These are phyloP conservation scores for Pyricularia grisea DNA, from an alignment of 2,329 filamentous ascomycete species.

Conservation along the genomic window DNA sequence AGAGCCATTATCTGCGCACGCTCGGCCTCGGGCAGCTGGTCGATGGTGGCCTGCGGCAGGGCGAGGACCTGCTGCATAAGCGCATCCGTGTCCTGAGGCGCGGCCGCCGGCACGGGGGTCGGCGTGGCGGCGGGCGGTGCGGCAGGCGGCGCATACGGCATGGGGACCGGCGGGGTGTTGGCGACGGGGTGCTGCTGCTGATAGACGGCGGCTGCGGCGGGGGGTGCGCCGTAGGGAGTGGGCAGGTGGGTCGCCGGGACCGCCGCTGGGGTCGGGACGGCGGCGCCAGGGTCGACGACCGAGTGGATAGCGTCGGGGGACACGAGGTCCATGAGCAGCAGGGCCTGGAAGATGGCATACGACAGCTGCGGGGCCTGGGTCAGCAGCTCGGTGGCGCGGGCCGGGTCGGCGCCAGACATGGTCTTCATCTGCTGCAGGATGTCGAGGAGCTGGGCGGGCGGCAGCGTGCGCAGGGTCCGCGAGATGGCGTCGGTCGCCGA, in stretches of 20 bases:
- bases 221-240: slow-evolving; percentile 4
- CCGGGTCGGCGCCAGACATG: slow-evolving; percentile 71
- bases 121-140: slow-evolving; percentile 20
- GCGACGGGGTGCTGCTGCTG: slow-evolving; percentile 16
- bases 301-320: slow-evolving; percentile 74
- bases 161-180: slow-evolving; percentile 22
- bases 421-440: slow-evolving; percentile 92
- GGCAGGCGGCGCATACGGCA: slow-evolving; percentile 27
- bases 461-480: slow-evolving; percentile 76
- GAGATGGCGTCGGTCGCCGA: slow-evolving; percentile 88
- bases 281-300: slow-evolving; percentile 57
- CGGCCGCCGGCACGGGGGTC: slow-evolving; percentile 22
- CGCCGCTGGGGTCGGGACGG: slow-evolving; percentile 22
- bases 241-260: not conserved
- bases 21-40: slow-evolving; percentile 66
- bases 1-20: slow-evolving; percentile 72
- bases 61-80: slow-evolving; percentile 74
- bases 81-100: slow-evolving; percentile 42
- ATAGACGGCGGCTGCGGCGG: slow-evolving; percentile 19
- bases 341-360: slow-evolving; percentile 90
- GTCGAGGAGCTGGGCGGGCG: slow-evolving; percentile 82
- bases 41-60: slow-evolving; percentile 72
- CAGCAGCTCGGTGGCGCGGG: slow-evolving; percentile 76
- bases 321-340: slow-evolving; percentile 87
- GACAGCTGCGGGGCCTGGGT: slow-evolving; percentile 84